phyloP scores from a whole-genome alignment of 768 basidiomycete genomes.

The Calocera viscosa region DNA sequence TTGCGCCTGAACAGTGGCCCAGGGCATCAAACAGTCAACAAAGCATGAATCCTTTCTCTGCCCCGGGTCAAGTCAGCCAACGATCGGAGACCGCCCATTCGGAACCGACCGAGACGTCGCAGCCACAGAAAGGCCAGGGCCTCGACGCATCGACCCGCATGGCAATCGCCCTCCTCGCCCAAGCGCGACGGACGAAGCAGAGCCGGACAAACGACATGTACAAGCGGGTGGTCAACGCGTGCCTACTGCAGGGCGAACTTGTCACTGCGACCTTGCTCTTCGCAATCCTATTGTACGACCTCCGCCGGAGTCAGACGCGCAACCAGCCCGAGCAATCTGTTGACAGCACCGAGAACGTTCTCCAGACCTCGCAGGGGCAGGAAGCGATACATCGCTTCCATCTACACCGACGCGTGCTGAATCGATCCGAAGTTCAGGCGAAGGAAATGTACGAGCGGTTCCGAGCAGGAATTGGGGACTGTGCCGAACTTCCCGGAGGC shows the following conservation, averaged over 20 bases:
- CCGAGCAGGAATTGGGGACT: neutral
- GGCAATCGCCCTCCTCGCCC: conserved; percentile 8
- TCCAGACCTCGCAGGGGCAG: neutral
- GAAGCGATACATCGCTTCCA: neutral
- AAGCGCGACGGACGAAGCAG: conserved; percentile 9
- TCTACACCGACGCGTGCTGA: neutral
- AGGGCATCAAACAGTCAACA: neutral
- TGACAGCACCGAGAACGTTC: neutral
- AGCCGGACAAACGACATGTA: conserved; percentile 33
- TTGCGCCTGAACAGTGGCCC: neutral
- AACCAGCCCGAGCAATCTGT: neutral
- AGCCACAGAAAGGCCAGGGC: neutral
- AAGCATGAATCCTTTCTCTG: neutral
- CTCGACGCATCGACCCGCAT: neutral
- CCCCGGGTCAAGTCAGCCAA: neutral
- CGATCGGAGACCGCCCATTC: neutral
- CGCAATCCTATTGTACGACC: conserved; percentile 51
- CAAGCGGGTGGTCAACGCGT: conserved; percentile 45
- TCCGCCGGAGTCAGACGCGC: conserved; percentile 31
- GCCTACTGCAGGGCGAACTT: conserved; percentile 66
- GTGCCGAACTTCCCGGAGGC: neutral
- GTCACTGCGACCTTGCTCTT: conserved; percentile 63
- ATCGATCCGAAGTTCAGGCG: neutral
- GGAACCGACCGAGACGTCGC: neutral
- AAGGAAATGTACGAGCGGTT: neutral